A percentile compares a stretch with the other conserved stretches of the same genome.
Conservation (phyloP, 371 early-diverging fungal genomes). For the Syncephalastrum sp. region DNA sequence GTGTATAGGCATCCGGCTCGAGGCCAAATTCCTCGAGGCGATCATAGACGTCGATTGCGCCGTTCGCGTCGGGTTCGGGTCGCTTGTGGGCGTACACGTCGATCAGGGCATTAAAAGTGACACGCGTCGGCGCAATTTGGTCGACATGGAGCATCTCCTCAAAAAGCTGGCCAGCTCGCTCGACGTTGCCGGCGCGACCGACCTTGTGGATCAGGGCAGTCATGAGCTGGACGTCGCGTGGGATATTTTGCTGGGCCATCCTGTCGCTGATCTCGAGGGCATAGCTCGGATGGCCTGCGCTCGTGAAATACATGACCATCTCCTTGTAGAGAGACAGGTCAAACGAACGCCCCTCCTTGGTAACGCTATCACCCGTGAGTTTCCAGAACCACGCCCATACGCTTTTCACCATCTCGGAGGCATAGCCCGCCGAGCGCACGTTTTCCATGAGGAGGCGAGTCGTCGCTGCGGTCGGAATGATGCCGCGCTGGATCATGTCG, state of each 20-base stretch:
- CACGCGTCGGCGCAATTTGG: constrained; percentile 26
- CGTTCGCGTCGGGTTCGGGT: constrained; percentile 34
- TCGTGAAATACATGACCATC: constrained; percentile 40
- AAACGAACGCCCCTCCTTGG: constrained; percentile 7
- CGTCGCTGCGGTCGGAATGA: constrained; percentile 19
- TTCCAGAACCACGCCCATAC: constrained; percentile 42
- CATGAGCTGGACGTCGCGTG: constrained; percentile 27
- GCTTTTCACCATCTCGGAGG: constrained; percentile 23
- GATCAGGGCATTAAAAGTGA: constrained; percentile 51
- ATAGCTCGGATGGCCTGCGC: constrained; percentile 38
- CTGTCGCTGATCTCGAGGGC: constrained; percentile 41
- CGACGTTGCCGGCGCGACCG: constrained; percentile 37
- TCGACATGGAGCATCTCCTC: constrained; percentile 28
- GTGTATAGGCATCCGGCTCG: constrained; percentile 30
- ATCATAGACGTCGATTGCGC: constrained; percentile 26
- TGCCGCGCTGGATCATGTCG: constrained; percentile 28
- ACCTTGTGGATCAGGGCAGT: constrained; percentile 51
- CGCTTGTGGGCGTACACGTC: constrained; percentile 44
- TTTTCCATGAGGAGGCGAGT: constrained; percentile 25
- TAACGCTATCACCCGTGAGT: constrained; percentile 27
- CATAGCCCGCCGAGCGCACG: constrained; percentile 19
- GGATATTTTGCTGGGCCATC: constrained; percentile 33
- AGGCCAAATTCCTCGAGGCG: constrained; percentile 28
- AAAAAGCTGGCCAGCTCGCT: constrained; percentile 30
- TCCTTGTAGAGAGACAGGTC: constrained; percentile 26